A percentile compares a stretch with the other conserved stretches of the same genome.
These are phyloP conservation scores for Ustilago curta DNA, from an alignment of 1,284 basidiomycete species.

Conservation along the genomic window DNA sequence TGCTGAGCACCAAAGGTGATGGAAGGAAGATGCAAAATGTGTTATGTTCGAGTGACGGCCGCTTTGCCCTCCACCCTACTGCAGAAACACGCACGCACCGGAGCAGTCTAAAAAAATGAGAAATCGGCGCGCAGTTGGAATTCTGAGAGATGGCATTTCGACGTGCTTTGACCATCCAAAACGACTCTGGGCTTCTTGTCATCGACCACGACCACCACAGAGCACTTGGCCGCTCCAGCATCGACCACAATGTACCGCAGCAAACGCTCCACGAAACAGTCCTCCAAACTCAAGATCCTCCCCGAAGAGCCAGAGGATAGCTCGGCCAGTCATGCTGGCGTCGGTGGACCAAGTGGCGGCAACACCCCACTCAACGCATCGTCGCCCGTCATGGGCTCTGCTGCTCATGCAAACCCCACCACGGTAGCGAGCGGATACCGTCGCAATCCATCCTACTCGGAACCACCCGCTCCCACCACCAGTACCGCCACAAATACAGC, in stretches of 20 bases:
- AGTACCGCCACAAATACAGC: conserved; percentile 11
- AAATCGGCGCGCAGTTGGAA: neutral
- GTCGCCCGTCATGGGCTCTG: conserved; percentile 27
- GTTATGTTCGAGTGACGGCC: conserved; percentile 1
- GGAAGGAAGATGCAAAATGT: neutral
- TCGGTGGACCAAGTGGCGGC: conserved; percentile 26
- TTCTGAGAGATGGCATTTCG: neutral
- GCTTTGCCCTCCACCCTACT: conserved; percentile 12
- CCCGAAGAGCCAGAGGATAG: conserved; percentile 84
- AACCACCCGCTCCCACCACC: conserved; percentile 22
- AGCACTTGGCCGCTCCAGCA: neutral
- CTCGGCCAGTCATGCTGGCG: conserved; percentile 18
- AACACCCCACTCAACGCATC: conserved; percentile 34
- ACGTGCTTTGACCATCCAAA: conserved; percentile 19
- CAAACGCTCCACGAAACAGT: conserved; percentile 79
- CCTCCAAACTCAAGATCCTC: conserved; percentile 89
- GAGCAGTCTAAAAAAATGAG: neutral
- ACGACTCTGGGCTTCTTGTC: neutral
- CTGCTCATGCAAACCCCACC: neutral
- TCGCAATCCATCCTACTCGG: conserved; percentile 25
- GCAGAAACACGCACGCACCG: neutral
- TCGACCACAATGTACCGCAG: conserved; percentile 45
- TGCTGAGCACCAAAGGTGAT: neutral
- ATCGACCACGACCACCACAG: neutral
- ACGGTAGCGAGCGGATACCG: conserved; percentile 9